Conservation (phyloP, 768 basidiomycete genomes). For the Boletus reticuloceps region DNA sequence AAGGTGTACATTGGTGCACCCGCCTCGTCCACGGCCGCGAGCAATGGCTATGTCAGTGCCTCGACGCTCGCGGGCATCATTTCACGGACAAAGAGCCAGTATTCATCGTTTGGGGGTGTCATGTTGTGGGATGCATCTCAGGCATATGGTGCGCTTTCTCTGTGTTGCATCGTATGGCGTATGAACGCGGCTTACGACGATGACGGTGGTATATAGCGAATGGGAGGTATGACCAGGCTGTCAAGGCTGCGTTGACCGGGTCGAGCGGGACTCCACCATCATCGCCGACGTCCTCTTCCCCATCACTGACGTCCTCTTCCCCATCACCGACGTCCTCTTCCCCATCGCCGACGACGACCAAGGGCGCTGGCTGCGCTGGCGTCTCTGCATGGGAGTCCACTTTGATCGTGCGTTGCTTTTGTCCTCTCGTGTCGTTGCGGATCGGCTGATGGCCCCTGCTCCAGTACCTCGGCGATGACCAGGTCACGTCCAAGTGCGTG, state of each 20-base stretch:
- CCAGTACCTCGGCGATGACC: constrained; percentile 40
- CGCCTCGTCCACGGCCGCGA: constrained; percentile 38
- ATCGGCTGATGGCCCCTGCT: background rate
- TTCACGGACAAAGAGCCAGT: constrained; percentile 32
- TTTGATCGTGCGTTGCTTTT: constrained; percentile 35
- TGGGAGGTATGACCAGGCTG: constrained; percentile 39
- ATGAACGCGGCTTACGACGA: too few species aligned
- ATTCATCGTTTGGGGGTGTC: constrained; percentile 46
- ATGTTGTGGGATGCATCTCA: constrained; percentile 45
- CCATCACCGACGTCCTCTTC: background rate
- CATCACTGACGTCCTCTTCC: background rate
- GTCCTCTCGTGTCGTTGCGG: background rate
- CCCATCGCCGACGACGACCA: constrained; percentile 6
- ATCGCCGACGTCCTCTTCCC: too few species aligned
- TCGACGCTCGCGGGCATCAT: constrained; percentile 33
- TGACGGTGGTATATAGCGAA: constrained; percentile 32
- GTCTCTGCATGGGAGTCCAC: constrained; percentile 40
- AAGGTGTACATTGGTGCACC: constrained; percentile 51
- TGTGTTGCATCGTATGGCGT: background rate
- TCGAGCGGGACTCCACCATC: background rate
- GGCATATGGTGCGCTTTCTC: constrained; percentile 36
- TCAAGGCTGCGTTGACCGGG: constrained; percentile 40
- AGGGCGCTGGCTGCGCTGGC: constrained; percentile 36
- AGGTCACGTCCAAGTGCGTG: constrained; percentile 41
- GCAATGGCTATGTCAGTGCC: constrained; percentile 39